These are phyloP conservation scores for Lentinus brumalis DNA, from an alignment of 768 basidiomycete genomes.

Conservation along the genomic window DNA sequence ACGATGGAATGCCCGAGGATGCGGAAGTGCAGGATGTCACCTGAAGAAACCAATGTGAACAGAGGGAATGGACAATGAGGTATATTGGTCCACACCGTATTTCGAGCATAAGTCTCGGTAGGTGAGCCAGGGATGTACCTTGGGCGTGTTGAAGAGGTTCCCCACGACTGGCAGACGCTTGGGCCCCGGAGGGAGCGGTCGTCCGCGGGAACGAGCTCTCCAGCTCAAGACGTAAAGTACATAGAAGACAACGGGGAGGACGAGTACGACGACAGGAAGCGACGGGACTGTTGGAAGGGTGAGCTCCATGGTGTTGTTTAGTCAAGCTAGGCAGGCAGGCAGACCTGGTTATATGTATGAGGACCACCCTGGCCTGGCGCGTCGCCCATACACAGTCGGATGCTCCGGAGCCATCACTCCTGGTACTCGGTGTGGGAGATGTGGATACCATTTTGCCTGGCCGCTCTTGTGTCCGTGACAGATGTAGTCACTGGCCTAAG, in stretches of 20 bases:
- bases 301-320: no score
- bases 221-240: not conserved
- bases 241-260: not conserved
- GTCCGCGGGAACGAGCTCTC: not conserved
- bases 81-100: not conserved
- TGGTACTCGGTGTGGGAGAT: no score
- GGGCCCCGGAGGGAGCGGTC: not conserved
- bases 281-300: no score
- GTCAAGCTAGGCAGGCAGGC: no score
- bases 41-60: not conserved
- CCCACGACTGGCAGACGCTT: not conserved
- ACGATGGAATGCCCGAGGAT: slow-evolving; percentile 11
- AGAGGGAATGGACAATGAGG: not conserved
- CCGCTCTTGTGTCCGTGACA: no score
- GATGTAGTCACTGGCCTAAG: no score
- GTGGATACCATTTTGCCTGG: no score
- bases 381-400: no score
- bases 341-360: no score
- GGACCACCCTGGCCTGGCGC: no score
- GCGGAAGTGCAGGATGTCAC: slow-evolving; percentile 17
- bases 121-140: not conserved
- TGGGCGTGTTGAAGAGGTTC: not conserved
- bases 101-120: not conserved
- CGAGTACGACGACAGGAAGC: not conserved
- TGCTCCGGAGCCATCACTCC: no score